Evolutionary conservation across 2,329 filamentous ascomycete genomes (phyloP).

Genomic region (Aspergillus alliaceus): DNA sequence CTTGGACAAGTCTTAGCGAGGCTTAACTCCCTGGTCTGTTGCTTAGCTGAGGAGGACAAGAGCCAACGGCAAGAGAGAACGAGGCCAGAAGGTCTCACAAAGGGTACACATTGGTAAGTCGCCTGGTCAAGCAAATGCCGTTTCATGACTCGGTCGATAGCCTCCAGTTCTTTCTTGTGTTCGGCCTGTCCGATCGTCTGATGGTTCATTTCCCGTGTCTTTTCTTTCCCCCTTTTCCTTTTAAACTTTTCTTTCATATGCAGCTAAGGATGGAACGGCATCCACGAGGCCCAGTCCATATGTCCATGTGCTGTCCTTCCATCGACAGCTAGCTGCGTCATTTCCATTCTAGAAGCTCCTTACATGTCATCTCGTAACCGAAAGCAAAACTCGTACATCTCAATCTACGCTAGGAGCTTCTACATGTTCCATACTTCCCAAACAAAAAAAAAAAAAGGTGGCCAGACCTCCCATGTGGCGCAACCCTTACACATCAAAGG

Average conservation of each 20-base stretch:
- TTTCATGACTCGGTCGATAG: not conserved
- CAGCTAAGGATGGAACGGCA: not conserved
- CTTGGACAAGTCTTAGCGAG: slow-evolving; percentile 3
- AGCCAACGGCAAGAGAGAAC: not conserved
- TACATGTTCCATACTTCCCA: not conserved
- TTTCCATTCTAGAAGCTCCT: not conserved
- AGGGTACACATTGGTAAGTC: not conserved
- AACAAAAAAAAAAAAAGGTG: too few relatives aligned
- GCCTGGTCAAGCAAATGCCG: not conserved
- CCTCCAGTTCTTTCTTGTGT: not conserved
- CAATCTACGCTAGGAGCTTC: not conserved
- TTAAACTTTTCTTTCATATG: not conserved
- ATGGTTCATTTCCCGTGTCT: not conserved
- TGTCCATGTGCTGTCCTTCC: not conserved
- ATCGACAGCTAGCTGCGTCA: not conserved
- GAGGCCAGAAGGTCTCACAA: not conserved
- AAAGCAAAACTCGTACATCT: not conserved
- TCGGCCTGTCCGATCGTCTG: not conserved
- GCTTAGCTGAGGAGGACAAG: not conserved
- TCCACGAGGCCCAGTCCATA: not conserved
- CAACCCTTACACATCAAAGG: not conserved
- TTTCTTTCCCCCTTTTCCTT: not conserved
- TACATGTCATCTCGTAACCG: not conserved
- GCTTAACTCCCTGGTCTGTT: not conserved
- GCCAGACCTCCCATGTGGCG: not conserved